Percentiles rank a stretch among this genome's conserved stretches.
Conservation (phyloP, 345 rosid species). For the Arabis hirsuta region DNA sequence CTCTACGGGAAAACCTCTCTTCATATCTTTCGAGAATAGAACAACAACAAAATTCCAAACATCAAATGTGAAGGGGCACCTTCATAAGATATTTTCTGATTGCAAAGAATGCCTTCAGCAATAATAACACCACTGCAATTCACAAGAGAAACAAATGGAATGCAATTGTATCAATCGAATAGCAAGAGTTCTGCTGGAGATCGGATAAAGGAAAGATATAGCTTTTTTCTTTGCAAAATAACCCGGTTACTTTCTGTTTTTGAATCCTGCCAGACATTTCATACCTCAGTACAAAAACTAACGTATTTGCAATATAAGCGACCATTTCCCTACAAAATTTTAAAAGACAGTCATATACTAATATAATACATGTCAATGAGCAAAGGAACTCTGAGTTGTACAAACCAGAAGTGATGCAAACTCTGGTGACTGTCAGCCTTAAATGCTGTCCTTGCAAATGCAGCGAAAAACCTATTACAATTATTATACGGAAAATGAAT, state of each 20-base stretch:
- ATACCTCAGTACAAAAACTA: conserved; percentile 90
- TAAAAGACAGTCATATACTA: neutral
- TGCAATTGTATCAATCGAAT: neutral
- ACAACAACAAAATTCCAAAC: neutral
- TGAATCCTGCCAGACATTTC: conserved; percentile 19
- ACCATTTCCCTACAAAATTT: conserved; percentile 83
- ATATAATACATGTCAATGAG: conserved; percentile 43
- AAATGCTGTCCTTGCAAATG: conserved; percentile 87
- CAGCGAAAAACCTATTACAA: conserved; percentile 57
- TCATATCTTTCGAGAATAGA: neutral
- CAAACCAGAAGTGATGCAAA: conserved; percentile 87
- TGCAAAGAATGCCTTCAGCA: conserved; percentile 75
- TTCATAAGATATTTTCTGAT: conserved; percentile 45
- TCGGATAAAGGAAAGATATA: neutral
- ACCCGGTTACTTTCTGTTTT: neutral
- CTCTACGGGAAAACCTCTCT: neutral
- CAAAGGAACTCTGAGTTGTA: conserved; percentile 9
- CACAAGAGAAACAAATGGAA: conserved; percentile 34
- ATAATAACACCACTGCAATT: conserved; percentile 88
- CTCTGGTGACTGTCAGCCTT: conserved; percentile 92
- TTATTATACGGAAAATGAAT: neutral
- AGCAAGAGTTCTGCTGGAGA: neutral
- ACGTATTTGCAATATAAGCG: conserved; percentile 90
- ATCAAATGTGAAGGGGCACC: conserved; percentile 45
- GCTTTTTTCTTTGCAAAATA: conserved; percentile 7